Base-by-base conservation (phyloP, 225 moss, liverwort and hornwort genomes). In the Sphagnum contortum region DNA sequence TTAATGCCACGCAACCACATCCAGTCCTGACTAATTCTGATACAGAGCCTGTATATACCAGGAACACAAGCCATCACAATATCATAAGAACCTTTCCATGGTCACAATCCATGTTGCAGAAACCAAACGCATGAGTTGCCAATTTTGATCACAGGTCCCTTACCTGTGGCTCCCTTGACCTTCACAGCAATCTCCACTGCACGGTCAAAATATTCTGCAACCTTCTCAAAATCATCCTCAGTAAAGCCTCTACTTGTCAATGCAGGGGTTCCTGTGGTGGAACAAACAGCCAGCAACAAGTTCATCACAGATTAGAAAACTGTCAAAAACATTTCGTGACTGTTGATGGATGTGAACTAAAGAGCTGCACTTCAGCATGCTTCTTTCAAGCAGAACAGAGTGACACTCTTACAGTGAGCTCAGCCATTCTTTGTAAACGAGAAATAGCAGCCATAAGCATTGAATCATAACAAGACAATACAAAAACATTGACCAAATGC, bases 141-240 rank as follows among this genome's bases (percentile, higher is more conserved):
- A 29, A 29, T 29, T 29, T 29, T 29, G 29, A 29, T 29, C 29
- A 29, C 29, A 29, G 29, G 29, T 29, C 29, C 29, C 61, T 47
- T 66, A 79, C 83, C 79, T 72, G 94, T 78, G 8, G 82, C 79
- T 9, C 76, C 80, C 72, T 95, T 95, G 48, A 76, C 89, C 75
- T 86, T 86, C 77, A 88, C 66, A 55, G 94, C 88, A 68, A 95
- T 83, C 62, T 79, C 74, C 12, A 89, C 91, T 47, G 91, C 86
- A 46, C 72, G 63, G 74, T 95, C 79, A 45, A 95, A 95, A 66
- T 88, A 95, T 52, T 88, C 87, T 0, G 94, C 91, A 45, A 95
- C 94, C 66, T 92, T 95, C 75, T 95, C 91, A 71, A 92, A 95
- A 68, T 95, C 94, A 48, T 92, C 94, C 74, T 92, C 94, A 13